Evolutionary conservation across 805 yeast genomes (phyloP).

Genomic region (Wickerhamiella sorbophila): DNA sequence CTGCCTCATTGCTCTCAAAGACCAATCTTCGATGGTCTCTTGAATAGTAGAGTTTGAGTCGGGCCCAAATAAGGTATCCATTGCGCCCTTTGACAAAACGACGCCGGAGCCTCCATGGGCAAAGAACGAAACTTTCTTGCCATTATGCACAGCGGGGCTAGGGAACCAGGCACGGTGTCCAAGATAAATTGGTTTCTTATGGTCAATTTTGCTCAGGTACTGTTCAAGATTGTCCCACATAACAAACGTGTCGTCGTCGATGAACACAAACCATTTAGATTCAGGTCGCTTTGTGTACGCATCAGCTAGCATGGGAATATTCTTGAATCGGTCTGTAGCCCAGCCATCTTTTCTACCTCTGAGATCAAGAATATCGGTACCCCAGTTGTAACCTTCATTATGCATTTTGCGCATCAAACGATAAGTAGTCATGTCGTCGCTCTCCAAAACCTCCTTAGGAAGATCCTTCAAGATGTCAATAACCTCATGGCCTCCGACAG

Average conservation of each 20-base stretch:
- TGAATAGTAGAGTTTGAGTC: constrained; percentile 7
- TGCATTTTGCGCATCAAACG: constrained; percentile 11
- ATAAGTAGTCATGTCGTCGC: constrained; percentile 16
- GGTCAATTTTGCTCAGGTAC: constrained; percentile 15
- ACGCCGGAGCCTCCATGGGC: constrained; percentile 31
- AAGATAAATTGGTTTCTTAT: constrained; percentile 11
- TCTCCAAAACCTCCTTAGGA: constrained; percentile 14
- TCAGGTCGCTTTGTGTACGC: constrained; percentile 23
- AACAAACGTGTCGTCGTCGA: constrained; percentile 27
- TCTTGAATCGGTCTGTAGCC: constrained; percentile 27
- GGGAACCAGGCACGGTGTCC: constrained; percentile 1
- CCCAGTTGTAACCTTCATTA: constrained; percentile 14
- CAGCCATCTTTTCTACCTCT: constrained; percentile 15
- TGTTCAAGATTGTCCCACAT: constrained; percentile 6
- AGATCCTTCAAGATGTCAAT: constrained; percentile 22
- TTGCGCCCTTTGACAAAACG: constrained; percentile 22
- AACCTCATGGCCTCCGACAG: constrained; percentile 24
- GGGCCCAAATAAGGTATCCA: constrained; percentile 20
- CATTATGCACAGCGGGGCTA: constrained; percentile 14
- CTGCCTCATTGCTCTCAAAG: constrained; percentile 12
- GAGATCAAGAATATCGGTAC: constrained; percentile 11
- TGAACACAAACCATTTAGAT: constrained; percentile 26
- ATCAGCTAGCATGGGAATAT: constrained; percentile 26
- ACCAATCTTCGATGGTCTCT: constrained; percentile 12
- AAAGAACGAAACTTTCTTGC: constrained; percentile 18